Evolutionary conservation across 208 protist genomes (phyloP), one percentile per base, ranked within the genome.

Genomic region (Leishmania aethiopica): DNA sequence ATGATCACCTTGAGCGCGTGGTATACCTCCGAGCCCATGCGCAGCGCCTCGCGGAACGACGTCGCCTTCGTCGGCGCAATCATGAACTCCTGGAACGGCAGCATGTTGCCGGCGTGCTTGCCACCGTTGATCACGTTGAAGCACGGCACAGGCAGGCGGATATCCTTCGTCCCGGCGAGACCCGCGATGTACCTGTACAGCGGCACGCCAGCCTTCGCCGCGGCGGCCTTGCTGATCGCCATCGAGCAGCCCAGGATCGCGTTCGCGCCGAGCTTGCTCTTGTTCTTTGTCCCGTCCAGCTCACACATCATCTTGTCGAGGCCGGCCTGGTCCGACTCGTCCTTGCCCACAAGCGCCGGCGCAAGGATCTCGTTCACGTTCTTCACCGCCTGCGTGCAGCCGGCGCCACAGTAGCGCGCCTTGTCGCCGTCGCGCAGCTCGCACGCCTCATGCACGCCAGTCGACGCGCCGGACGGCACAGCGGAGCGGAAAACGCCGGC

Each of bases 91-190:
- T 97, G 93, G 85, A 97, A 97, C 37, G 92, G 92, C 49, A 97
- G 84, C 78, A 93, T 91, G 89, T 99, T 99, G 78, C 99, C 99
- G 57, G 99, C 99, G 88, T 99, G 99, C 78, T 93, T 96, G 84
- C 99, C 99, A 79, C 99, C 99, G 94, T 99, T 99, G 91, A 99
- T 99, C 77, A 99, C 97, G 92, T 99, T 99, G 95, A 99, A 99
- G 79, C 95, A 98, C 47, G 98, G 98, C 71, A 99, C 96, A 5
- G 98, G 98, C 53, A 97, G 88, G 71, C 85, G 84, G 83, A 93
- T 75, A 91, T 96, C 83, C 90, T 91, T 88, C 79, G 94, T 97
- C 78, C 96, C 98, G 47, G 97, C 91, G 49, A 99, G 86, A 53
- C 97, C 73, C n/a, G 94, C 94, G 70, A 99, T 96, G 92, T 99